Percentiles rank a stretch among this genome's conserved stretches.
Conservation (phyloP, 2,329 filamentous ascomycete genomes). For the Botrytis elliptica region DNA sequence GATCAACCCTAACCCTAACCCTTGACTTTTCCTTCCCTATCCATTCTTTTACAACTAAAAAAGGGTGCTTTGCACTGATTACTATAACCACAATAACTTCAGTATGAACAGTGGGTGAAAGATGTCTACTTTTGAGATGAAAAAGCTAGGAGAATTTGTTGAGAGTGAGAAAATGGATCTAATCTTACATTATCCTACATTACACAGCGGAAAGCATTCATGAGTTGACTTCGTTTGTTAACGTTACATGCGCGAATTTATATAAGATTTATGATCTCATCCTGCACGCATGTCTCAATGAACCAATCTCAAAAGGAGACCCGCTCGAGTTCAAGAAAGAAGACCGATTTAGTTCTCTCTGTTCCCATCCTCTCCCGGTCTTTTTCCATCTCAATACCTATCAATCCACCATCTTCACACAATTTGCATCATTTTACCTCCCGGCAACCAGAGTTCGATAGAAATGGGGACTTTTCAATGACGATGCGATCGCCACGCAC, state of each 20-base stretch:
- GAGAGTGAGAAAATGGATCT: not conserved
- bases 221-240: not conserved
- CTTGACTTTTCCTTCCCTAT: too few species aligned
- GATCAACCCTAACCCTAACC: too few species aligned
- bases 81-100: not conserved
- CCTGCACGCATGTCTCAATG: not conserved
- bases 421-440: not conserved
- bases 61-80: not conserved
- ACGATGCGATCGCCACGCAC: not conserved
- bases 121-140: not conserved
- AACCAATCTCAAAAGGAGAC: not conserved
- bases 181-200: not conserved
- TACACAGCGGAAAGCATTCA: too few species aligned
- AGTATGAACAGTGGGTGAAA: not conserved
- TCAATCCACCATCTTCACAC: not conserved
- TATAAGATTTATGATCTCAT: too few species aligned
- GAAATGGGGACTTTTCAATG: not conserved
- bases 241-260: too few species aligned
- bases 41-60: not conserved
- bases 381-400: not conserved
- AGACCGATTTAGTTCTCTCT: not conserved
- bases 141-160: not conserved
- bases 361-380: not conserved
- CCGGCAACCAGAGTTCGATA: not conserved
- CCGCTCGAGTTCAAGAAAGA: not conserved